Evolutionary conservation across 2,329 filamentous ascomycete species (phyloP).

Genomic region (Ophiostoma perfectum): DNA sequence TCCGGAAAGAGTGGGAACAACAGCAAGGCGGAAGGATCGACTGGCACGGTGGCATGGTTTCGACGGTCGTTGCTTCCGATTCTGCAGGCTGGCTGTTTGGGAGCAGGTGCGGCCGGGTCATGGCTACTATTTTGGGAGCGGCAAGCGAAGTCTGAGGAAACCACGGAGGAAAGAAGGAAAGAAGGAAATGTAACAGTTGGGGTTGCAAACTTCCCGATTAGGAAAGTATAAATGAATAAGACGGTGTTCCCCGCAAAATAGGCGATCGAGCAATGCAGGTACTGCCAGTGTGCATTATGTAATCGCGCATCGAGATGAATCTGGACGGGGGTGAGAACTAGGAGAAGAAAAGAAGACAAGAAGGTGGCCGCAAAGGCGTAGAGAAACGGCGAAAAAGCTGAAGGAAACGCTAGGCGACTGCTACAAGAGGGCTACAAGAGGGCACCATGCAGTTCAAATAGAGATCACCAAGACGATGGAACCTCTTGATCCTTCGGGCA

Average conservation of each 20-base stretch:
- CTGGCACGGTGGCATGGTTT: background rate
- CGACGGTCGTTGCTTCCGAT: background rate
- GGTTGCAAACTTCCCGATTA: conserved; percentile 19
- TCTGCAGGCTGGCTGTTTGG: background rate
- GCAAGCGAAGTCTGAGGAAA: no score
- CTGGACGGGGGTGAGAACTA: no score
- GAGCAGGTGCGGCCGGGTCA: background rate
- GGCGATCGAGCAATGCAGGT: background rate
- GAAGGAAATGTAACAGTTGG: background rate
- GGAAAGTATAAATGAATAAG: conserved; percentile 14
- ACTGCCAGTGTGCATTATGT: background rate
- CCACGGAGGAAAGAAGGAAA: no score
- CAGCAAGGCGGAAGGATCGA: background rate
- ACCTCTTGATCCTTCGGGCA: background rate
- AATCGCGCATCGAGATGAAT: no score
- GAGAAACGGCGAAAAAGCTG: background rate
- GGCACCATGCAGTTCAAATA: background rate
- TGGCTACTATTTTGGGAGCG: background rate
- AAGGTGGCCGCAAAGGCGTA: no score
- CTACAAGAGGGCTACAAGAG: background rate
- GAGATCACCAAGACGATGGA: conserved; percentile 5
- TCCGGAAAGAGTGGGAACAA: background rate
- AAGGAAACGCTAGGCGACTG: background rate
- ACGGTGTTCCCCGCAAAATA: background rate
- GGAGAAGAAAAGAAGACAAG: no score